Base-by-base conservation (phyloP, 2,329 filamentous ascomycete species). In the Periconia macrospinosa region DNA sequence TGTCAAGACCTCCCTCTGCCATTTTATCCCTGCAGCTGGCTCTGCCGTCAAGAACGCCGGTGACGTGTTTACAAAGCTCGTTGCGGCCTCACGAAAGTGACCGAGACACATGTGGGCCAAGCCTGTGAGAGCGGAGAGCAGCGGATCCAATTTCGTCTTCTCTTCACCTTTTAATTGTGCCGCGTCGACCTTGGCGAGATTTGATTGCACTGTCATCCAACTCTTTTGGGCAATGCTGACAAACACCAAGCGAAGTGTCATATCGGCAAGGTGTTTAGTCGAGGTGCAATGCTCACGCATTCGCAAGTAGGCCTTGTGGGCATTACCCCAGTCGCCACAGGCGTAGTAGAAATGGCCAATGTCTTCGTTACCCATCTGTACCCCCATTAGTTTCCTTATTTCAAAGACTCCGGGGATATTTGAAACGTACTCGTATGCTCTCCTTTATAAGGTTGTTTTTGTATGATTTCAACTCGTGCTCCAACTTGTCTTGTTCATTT, bases 361-460 rank as follows among this genome's bases (percentile, higher is more conserved):
- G 64, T 97, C 94, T 73, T 97, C 92, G 65, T 97, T 90, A 43
- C 91, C 93, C 86, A 97, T 97, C 90, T 96, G 62, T 17, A 40
- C 1, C 14, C n/a, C 17, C n/a, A 14, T 52, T 33, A 47, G 62
- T 18, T 64, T 44, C 13, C 42, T 20, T 6, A 37, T 7, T 33
- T 15, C 23, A 6, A 37, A 37, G 33, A 13, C 10, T 20, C 6
- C 7, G n/a, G 11, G 6, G 1, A 11, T 9, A 23, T 8, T n/a
- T 15, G 18, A 41, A 41, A 57, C 65, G 68, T 80, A 95, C 92
- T 62, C 92, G 79, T 66, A 97, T 96, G 77, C 92, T 97, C 77
- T 99, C 94, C 72, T 97, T 96, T 65, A 99, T 92, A 42, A 97
- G 78, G 66, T 97, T 99, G 70, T 97, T 96, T 76, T 94, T 96